Conservation (phyloP, 2,329 filamentous ascomycete genomes). For the Aspergillus brasiliensis region DNA sequence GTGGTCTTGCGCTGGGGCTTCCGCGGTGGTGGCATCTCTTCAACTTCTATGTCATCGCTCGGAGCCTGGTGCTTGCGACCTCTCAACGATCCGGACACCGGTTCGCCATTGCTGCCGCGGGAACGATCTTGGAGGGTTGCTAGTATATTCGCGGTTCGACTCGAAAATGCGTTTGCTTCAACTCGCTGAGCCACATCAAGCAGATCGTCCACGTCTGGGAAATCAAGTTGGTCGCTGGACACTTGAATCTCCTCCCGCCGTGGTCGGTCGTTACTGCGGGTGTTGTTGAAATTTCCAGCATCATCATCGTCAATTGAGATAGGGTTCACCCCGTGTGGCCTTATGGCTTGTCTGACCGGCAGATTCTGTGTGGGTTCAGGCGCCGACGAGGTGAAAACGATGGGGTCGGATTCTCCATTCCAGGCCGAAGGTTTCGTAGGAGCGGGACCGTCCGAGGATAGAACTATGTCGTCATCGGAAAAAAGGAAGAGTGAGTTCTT, state of each 20-base stretch:
- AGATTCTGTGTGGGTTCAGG: slow-evolving; percentile 23
- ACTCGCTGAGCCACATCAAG: slow-evolving; percentile 17
- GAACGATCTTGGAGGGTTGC: slow-evolving; percentile 31
- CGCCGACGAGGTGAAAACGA: slow-evolving; percentile 47
- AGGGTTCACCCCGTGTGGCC: slow-evolving; percentile 19
- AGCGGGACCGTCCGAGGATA: slow-evolving; percentile 15
- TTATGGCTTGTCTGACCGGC: slow-evolving; percentile 3
- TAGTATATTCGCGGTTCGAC: slow-evolving; percentile 44
- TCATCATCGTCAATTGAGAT: slow-evolving; percentile 36
- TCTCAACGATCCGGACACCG: slow-evolving; percentile 1
- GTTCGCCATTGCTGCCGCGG: slow-evolving; percentile 8
- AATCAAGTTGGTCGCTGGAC: slow-evolving; percentile 34
- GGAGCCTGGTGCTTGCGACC: slow-evolving; percentile 1
- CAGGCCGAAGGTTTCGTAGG: slow-evolving; percentile 14
- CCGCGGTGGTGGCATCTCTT: slow-evolving; percentile 48
- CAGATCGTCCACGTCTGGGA: slow-evolving; percentile 30
- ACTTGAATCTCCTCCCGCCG: slow-evolving; percentile 34
- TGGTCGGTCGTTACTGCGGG: background rate
- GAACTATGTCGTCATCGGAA: slow-evolving; percentile 33
- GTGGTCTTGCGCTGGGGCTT: slow-evolving; percentile 46
- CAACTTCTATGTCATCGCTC: slow-evolving; percentile 12
- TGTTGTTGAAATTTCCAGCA: background rate
- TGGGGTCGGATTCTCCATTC: slow-evolving; percentile 41
- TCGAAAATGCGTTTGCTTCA: slow-evolving; percentile 36
- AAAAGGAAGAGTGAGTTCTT: slow-evolving; percentile 26